Base-by-base conservation (phyloP, 257 asterid genomes). In the Euphrasia confusa region DNA sequence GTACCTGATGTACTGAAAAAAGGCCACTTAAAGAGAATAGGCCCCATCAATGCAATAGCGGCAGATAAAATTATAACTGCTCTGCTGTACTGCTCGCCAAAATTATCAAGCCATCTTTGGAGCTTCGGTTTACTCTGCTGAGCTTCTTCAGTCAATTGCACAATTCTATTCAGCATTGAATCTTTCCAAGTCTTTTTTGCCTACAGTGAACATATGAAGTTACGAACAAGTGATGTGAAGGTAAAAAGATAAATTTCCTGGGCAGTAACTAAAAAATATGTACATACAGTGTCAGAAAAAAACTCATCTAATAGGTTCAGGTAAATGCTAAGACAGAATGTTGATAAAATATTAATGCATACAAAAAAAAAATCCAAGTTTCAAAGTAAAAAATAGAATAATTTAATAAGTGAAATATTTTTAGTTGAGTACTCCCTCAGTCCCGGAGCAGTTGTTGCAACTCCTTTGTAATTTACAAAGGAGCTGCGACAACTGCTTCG, bases 121-220 rank as follows among this genome's bases (percentile, higher is more conserved):
- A 93, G 97, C 79, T 72, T 87, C 45, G 99, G 99, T 76, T 93
- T 93, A 81, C 96, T 93, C 76, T 75, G 81, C 66, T 93, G 99
- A 64, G 99, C 99, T 74, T 89, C 96, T 86, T 89, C 96, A 65
- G 99, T 89, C 83, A 93, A 72, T 68, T 87, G 94, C 73, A 93
- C 94, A 44, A 93, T 93, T 78, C 85, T 85, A 81, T 74, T 93
- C 58, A 93, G 82, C 81, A 84, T 87, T 0, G 99, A 93, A 56
- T 93, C 99, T 69, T 89, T 93, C 97, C 97, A 93, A 63, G 95
- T 72, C 78, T 87, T 93, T 73, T 83, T 93, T 47, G 87, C 97
- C 99, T 92, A 78, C 62, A 80, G 57, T 61, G 50, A 63, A 68
- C 52, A 35, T 28, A 60, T 17, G 40, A 66, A 44, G 59, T 70